Percentiles rank a stretch among this genome's conserved stretches.
phyloP scores from a whole-genome alignment of 148 eudicot species.

The Mesembryanthemum crystallinum region DNA sequence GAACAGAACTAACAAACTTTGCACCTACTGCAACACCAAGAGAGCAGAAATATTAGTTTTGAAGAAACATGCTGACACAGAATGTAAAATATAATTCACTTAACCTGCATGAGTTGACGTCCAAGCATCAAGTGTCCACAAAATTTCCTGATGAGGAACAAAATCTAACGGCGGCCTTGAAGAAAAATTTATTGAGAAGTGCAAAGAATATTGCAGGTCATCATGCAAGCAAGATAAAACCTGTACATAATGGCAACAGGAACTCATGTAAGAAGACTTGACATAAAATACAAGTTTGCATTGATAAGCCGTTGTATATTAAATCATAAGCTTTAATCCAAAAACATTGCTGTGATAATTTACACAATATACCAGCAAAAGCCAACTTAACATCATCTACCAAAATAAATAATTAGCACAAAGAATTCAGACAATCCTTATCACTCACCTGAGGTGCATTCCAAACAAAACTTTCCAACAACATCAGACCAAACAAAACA shows the following conservation, averaged over 20 bases:
- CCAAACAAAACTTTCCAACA: neutral
- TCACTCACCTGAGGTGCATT: neutral
- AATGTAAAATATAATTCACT: slow-evolving; percentile 16
- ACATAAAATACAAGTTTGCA: too few relatives aligned
- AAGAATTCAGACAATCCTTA: neutral
- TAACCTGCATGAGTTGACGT: slow-evolving; percentile 49
- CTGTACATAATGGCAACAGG: slow-evolving; percentile 35
- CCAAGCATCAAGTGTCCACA: slow-evolving; percentile 72
- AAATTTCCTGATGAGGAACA: slow-evolving; percentile 64
- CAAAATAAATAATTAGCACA: neutral
- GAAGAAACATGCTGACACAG: slow-evolving; percentile 1
- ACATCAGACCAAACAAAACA: neutral
- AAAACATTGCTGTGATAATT: neutral
- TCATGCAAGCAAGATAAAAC: slow-evolving; percentile 38
- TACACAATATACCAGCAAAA: neutral
- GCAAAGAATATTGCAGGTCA: slow-evolving; percentile 42
- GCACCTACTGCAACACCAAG: slow-evolving; percentile 40
- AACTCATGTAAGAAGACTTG: neutral
- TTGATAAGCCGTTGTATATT: too few relatives aligned
- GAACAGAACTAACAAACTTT: slow-evolving; percentile 52
- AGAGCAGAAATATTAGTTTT: slow-evolving; percentile 8
- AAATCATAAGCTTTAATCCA: neutral
- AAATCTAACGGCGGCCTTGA: slow-evolving; percentile 79
- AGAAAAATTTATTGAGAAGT: slow-evolving; percentile 50
- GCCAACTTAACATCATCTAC: neutral